Evolutionary conservation across 1,284 basidiomycete species (phyloP).

Genomic region (Boletus nobilissimus): DNA sequence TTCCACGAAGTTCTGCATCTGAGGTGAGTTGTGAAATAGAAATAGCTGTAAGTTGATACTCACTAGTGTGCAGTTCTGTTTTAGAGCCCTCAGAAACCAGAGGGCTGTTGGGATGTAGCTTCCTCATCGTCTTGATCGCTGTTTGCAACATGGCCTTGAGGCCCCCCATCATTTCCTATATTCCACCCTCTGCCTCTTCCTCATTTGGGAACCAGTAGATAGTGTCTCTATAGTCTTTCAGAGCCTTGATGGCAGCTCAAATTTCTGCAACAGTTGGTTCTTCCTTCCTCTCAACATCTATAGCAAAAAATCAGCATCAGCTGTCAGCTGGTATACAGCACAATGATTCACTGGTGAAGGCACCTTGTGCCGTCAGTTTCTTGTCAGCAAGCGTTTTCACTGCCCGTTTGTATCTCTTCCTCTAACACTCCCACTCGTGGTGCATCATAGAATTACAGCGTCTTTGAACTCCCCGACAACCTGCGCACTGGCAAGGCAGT

Average conservation of each 20-base stretch:
- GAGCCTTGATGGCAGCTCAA: not conserved
- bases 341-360: not conserved
- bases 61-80: not conserved
- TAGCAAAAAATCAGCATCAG: not conserved
- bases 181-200: not conserved
- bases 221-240: not conserved
- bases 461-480: constrained; percentile 14
- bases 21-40: no score
- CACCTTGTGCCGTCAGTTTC: not conserved
- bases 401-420: not conserved
- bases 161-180: not conserved
- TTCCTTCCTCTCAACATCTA: not conserved
- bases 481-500: constrained; percentile 1
- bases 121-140: not conserved
- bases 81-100: not conserved
- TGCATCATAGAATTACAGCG: not conserved
- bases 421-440: constrained; percentile 14
- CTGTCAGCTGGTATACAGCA: not conserved
- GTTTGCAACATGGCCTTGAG: not conserved
- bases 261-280: not conserved
- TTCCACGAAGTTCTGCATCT: no score
- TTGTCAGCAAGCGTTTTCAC: not conserved
- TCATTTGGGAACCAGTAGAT: not conserved
- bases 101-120: not conserved
- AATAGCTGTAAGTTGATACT: no score